Conservation (phyloP, 805 yeast species). For the Candida arabinofermentans region DNA sequence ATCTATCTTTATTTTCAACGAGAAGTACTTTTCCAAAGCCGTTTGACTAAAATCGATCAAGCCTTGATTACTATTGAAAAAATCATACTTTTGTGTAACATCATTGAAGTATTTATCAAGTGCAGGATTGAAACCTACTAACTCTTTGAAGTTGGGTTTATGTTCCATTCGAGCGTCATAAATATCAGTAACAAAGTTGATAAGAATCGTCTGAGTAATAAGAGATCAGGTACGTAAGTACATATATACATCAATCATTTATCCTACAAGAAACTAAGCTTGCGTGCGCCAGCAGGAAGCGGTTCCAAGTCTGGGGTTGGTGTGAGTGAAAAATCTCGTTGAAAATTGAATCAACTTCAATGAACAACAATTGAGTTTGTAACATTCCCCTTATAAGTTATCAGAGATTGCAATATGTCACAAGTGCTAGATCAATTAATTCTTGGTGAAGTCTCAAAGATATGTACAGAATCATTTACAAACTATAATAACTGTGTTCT, state of each 20-base stretch:
- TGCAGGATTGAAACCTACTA: conserved; percentile 14
- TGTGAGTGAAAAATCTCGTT: no score
- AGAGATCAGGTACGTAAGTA: no score
- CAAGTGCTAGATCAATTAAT: conserved; percentile 63
- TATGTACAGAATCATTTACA: conserved; percentile 71
- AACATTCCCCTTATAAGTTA: no score
- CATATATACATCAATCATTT: no score
- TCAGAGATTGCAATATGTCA: conserved; percentile 38
- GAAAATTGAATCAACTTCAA: no score
- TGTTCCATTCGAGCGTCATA: conserved; percentile 1
- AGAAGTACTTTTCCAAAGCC: conserved; percentile 14
- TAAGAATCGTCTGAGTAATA: background rate
- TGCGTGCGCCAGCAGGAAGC: no score
- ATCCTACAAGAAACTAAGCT: no score
- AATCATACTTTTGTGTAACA: conserved; percentile 12
- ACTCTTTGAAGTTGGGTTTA: conserved; percentile 9
- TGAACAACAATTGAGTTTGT: no score
- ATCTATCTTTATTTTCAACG: conserved; percentile 14
- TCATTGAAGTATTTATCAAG: conserved; percentile 12
- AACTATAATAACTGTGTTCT: conserved; percentile 69
- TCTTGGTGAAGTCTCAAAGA: conserved; percentile 72
- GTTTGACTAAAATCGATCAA: conserved; percentile 19
- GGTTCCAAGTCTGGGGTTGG: no score
- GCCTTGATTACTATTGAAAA: conserved; percentile 20
- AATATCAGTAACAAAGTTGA: background rate